Conservation (phyloP, 2,329 filamentous ascomycete genomes). For the Beauveria pseudobassiana region DNA sequence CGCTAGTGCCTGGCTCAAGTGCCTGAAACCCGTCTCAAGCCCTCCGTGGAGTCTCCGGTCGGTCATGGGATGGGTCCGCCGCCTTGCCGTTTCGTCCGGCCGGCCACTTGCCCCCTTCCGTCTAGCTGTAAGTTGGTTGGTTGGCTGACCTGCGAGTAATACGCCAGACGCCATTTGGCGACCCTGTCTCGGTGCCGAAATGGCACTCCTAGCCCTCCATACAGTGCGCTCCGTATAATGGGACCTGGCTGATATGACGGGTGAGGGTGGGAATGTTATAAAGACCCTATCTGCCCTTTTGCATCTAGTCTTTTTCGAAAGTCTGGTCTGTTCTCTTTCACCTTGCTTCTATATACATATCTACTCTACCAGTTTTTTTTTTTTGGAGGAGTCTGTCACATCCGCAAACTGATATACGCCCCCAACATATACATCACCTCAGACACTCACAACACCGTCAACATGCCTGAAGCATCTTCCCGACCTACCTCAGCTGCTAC, state of each 20-base stretch:
- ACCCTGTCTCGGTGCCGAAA: slow-evolving; percentile 3
- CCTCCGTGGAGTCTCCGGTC: slow-evolving; percentile 6
- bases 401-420: not conserved
- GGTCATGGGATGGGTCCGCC: slow-evolving; percentile 5
- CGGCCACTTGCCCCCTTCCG: not conserved
- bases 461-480: slow-evolving; percentile 13
- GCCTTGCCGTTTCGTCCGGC: slow-evolving; percentile 11
- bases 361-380: not conserved
- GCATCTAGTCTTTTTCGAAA: not conserved
- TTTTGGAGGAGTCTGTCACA: slow-evolving; percentile 9
- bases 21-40: slow-evolving; percentile 6
- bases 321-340: not conserved
- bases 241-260: not conserved
- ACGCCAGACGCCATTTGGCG: slow-evolving; percentile 10
- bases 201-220: not conserved
- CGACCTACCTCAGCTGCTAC: slow-evolving; percentile 9
- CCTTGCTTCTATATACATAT: not conserved
- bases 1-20: not conserved
- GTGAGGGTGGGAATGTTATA: slow-evolving; percentile 2
- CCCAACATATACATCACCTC: not conserved
- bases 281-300: not conserved
- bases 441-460: slow-evolving; percentile 1
- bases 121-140: not conserved
- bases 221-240: slow-evolving; percentile 4
- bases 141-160: slow-evolving; percentile 1